phyloP scores from a whole-genome alignment of 805 yeast species.

The Pichia insulana region DNA sequence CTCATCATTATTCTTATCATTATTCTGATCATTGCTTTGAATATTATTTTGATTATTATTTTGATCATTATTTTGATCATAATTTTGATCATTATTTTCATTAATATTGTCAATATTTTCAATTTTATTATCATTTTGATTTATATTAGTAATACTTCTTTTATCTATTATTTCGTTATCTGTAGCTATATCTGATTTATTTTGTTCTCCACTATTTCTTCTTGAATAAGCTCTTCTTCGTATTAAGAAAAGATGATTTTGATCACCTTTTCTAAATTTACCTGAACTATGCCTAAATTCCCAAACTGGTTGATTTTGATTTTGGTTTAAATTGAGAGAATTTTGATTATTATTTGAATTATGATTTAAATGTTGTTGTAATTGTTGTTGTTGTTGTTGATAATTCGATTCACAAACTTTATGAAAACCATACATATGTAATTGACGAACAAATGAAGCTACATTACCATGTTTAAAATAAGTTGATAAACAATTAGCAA shows the following conservation, averaged over 20 bases:
- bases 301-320: conserved; percentile 34
- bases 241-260: conserved; percentile 35
- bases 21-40: no score
- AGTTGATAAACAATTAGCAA: conserved; percentile 50
- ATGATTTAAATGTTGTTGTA: conserved; percentile 7
- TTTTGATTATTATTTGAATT: not conserved
- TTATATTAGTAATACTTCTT: not conserved
- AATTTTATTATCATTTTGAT: not conserved
- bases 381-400: conserved; percentile 21
- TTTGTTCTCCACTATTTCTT: not conserved
- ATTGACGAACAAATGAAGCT: conserved; percentile 85
- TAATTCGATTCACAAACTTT: conserved; percentile 43
- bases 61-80: no score
- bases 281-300: conserved; percentile 49
- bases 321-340: not conserved
- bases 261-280: conserved; percentile 41
- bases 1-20: not conserved
- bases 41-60: no score
- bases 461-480: conserved; percentile 93
- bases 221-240: conserved; percentile 31
- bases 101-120: not conserved
- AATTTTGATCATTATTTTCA: not conserved
- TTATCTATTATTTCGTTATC: not conserved
- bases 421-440: conserved; percentile 95
- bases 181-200: not conserved